Base-by-base conservation (phyloP, 371 early-diverging fungal genomes). In the Haplosporangium sp. region DNA sequence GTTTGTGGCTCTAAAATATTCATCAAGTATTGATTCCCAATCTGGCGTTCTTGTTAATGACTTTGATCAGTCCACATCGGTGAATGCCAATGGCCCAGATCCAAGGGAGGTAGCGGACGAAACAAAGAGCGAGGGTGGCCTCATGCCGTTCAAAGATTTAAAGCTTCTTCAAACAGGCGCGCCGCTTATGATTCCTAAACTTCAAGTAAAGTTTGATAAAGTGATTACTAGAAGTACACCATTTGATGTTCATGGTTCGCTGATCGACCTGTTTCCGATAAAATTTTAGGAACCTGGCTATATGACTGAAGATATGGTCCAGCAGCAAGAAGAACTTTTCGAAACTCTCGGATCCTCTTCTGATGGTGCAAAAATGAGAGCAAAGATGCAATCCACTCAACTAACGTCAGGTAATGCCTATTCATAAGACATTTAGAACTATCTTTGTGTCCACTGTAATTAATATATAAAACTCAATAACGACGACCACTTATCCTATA, bases 291-390 rank as follows among this genome's bases (percentile, higher is more conserved):
- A 94, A 52, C 87, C 90, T 2, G 95, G 95, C 4, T 89, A 92
- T 27, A 90, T 96, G 91, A 96, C 98, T 1, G 95, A 96, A 65
- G 98, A 97, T 82, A 94, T 95, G 96, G 84, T 96, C 27, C 81
- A 84, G 10, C 93, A 94, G 60, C 95, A 93, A 71, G 95, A 95
- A 61, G 84, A 87, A 38, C 81, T 92, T 15, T 89, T 96, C 82
- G 94, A 94, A 74, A 88, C 88, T 2, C 84, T 96, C 44, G 96
- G 96, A 0, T 89, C 92, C 0, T 90, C 94, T 0, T 83, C 84
- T 3, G 89, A 89, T 57, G 95, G 94, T 1, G 90, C 95, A 0
- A 88, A 89, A 56, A 84, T 88, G 66, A 87, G 96, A 6, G 96
- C 95, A 0, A 85, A 91, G 68, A 77, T 95, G 65, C 96, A 96